Evolutionary conservation across 352 stramenopile genomes (phyloP).

Genomic region (Phytophthora boehmeriae): DNA sequence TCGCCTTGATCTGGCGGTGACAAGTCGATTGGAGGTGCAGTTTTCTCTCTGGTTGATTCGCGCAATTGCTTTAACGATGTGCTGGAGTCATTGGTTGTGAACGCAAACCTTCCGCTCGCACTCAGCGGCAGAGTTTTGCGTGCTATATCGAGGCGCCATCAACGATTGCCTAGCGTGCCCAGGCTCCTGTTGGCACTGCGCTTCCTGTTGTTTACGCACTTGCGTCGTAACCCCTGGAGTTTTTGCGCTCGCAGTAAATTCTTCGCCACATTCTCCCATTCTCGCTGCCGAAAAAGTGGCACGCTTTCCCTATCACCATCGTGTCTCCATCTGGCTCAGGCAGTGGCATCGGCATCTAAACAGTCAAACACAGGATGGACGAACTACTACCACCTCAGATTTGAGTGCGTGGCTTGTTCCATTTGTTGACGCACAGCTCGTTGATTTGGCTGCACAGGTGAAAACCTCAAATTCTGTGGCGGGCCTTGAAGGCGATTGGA

Average conservation of each 20-base stretch:
- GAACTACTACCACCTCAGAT: not conserved
- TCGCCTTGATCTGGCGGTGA: conserved; percentile 62
- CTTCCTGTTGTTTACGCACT: conserved; percentile 70
- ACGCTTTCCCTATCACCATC: conserved; percentile 14
- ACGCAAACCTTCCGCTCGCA: conserved; percentile 61
- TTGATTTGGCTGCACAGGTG: conserved; percentile 29
- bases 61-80: conserved; percentile 80
- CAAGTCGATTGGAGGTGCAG: conserved; percentile 64
- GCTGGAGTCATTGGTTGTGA: conserved; percentile 70
- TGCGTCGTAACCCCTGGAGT: conserved; percentile 56
- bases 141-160: conserved; percentile 51
- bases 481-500: conserved; percentile 24
- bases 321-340: conserved; percentile 32
- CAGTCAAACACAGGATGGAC: conserved; percentile 9
- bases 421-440: conserved; percentile 44
- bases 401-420: conserved; percentile 30
- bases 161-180: conserved; percentile 67
- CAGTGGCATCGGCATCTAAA: conserved; percentile 16
- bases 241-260: conserved; percentile 42
- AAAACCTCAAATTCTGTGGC: conserved; percentile 2
- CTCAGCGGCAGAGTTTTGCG: conserved; percentile 55
- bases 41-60: conserved; percentile 84
- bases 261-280: conserved; percentile 18
- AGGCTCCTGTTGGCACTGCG: conserved; percentile 67
- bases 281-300: conserved; percentile 18